Percentiles rank a stretch among this genome's conserved stretches.
These are phyloP conservation scores for Blastobotrys muscicola DNA, from an alignment of 805 yeast genomes.

Conservation along the genomic window DNA sequence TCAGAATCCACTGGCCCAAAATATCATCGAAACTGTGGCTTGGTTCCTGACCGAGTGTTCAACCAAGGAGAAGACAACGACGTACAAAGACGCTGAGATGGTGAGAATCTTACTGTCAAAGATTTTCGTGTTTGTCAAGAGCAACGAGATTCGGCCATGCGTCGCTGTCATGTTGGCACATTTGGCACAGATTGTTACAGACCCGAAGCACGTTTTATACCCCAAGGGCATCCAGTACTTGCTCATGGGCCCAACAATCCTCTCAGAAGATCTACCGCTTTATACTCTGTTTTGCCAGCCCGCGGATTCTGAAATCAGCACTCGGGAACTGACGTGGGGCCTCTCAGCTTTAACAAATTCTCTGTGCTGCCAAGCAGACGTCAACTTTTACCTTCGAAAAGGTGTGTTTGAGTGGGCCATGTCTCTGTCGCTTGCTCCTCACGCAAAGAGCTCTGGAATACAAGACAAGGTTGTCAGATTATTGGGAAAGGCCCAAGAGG, in stretches of 20 bases:
- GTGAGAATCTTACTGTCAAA: conserved; percentile 32
- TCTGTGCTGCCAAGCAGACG: conserved; percentile 40
- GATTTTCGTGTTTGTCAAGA: conserved; percentile 3
- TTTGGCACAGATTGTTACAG: conserved; percentile 45
- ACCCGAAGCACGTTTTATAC: conserved; percentile 67
- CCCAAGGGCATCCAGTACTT: conserved; percentile 64
- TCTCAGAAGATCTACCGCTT: conserved; percentile 37
- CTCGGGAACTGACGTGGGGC: conserved; percentile 59
- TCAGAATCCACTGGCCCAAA: conserved; percentile 1
- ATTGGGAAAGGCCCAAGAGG: conserved; percentile 13
- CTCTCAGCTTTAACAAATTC: conserved; percentile 41
- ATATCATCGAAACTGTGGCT: conserved; percentile 3
- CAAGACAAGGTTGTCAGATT: conserved; percentile 2
- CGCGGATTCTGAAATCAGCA: conserved; percentile 31
- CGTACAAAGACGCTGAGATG: conserved; percentile 47
- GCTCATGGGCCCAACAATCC: conserved; percentile 42
- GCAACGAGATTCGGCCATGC: conserved; percentile 32
- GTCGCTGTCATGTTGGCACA: conserved; percentile 48
- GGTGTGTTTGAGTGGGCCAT: conserved; percentile 62
- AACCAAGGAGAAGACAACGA: conserved; percentile 31
- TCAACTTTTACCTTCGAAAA: conserved; percentile 40
- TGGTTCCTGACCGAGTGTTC: background rate
- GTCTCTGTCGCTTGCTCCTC: conserved; percentile 30
- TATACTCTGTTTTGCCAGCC: conserved; percentile 23
- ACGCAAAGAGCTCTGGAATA: background rate